Evolutionary conservation across 2,329 filamentous ascomycete genomes (phyloP), one percentile per base, ranked within the genome.

Genomic region (Ceratocystis harringtonii): DNA sequence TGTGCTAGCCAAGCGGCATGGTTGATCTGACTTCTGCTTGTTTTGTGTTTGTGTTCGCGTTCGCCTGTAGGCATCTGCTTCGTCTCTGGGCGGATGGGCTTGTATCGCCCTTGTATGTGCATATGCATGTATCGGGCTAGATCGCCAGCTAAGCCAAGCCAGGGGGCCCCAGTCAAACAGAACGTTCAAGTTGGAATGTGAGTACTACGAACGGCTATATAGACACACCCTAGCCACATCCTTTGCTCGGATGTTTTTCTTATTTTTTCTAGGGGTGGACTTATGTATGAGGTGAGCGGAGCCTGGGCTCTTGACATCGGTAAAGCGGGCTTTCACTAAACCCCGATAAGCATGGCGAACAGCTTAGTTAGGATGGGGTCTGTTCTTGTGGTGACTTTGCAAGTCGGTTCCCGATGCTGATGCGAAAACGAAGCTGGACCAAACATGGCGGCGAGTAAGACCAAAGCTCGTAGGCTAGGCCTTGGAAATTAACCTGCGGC

Each of bases 301-400:
- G 55, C 55, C 55, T 58, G 55, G 55, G 30, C 4, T 32, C 28
- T 58, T 58, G 22, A 6, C n/a, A 44, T 62, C 61, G 61, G 61
- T 41, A n/a, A 30, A 28, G 44, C 61, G 61, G 61, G 44, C 44
- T 62, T 62, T 62, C 17, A 28, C 61, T 62, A 62, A 62, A 62
- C 61, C 61, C 61, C 61, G 61, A 62, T 50, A 62, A n/a, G 22
- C 36, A 25, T 43, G 43, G 43, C 50, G 45, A 10, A 48, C 30
- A 43, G 36, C 30, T 62, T 43, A 15, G 7, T 22, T 17, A 22
- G 12, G 12, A 57, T n/a, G 19, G 58, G 17, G 28, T 36, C 45
- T 50, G 44, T 32, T 32, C 19, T 32, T n/a, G 44, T 28, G 22
- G 43, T 10, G 36, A 52, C 19, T 28, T 52, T 52, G 48, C 4